Percentiles rank a stretch among this genome's conserved stretches.
Conservation (phyloP, 805 yeast genomes). For the Vanderwaltozyma tropicalis region DNA sequence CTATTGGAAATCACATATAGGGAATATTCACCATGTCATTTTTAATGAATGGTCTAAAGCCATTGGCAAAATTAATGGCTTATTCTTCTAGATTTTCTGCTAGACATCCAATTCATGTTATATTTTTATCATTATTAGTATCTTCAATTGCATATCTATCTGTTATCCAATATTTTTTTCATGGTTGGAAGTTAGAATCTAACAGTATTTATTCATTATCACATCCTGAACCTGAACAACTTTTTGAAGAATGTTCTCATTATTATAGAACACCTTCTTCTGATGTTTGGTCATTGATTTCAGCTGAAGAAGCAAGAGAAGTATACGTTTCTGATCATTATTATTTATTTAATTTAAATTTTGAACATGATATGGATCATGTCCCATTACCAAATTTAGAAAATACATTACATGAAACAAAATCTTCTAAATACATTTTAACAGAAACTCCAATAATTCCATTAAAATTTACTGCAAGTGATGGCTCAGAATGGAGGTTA, state of each 20-base stretch:
- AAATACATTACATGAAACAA: constrained; percentile 21
- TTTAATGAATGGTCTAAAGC: constrained; percentile 21
- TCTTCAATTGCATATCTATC: constrained; percentile 77
- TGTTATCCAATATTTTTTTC: constrained; percentile 55
- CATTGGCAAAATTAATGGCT: constrained; percentile 34
- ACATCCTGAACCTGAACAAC: constrained; percentile 9
- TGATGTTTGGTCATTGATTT: constrained; percentile 14
- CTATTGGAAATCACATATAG: too few relatives aligned
- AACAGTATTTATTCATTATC: constrained; percentile 9
- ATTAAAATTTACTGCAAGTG: constrained; percentile 18
- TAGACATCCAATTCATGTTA: constrained; percentile 76
- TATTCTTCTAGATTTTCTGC: constrained; percentile 48
- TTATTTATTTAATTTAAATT: constrained; percentile 22
- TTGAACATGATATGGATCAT: constrained; percentile 9
- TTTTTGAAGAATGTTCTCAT: constrained; percentile 21
- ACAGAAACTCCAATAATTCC: constrained; percentile 14
- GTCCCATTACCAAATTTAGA: constrained; percentile 17
- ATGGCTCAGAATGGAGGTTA: constrained; percentile 51
- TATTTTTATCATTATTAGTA: constrained; percentile 56
- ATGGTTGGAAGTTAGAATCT: constrained; percentile 28
- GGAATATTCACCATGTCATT: too few relatives aligned
- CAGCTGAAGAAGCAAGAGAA: constrained; percentile 13
- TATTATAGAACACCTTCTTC: constrained; percentile 14
- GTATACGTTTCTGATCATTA: constrained; percentile 18
- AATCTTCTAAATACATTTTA: constrained; percentile 17